phyloP scores from a whole-genome alignment of 257 asterid genomes.

The Ehretia macrophylla region DNA sequence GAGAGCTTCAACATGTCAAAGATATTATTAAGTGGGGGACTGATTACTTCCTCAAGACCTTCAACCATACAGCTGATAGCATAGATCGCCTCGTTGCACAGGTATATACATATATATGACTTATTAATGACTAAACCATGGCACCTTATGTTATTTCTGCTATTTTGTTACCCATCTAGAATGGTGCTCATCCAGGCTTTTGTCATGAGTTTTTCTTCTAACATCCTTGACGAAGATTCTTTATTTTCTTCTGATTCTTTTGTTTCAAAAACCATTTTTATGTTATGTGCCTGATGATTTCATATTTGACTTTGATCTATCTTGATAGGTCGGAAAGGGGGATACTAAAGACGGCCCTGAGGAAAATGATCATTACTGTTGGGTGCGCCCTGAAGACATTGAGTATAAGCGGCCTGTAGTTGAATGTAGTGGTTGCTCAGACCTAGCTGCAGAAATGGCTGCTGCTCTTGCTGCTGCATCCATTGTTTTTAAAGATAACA shows the following conservation, averaged over 20 bases:
- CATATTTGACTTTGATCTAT: not conserved
- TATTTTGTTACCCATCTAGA: not conserved
- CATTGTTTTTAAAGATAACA: constrained; percentile 64
- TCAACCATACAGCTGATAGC: constrained; percentile 2
- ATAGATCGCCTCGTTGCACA: not conserved
- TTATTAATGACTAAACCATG: not conserved
- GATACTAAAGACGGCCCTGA: constrained; percentile 42
- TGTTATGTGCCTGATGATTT: too few species aligned
- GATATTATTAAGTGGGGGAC: constrained; percentile 6
- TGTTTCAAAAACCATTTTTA: too few species aligned
- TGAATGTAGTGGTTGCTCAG: constrained; percentile 56
- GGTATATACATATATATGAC: not conserved
- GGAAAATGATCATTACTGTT: constrained; percentile 57
- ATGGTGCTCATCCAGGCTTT: not conserved
- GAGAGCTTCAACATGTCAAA: constrained; percentile 3
- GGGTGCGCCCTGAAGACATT: constrained; percentile 72
- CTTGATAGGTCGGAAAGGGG: constrained; percentile 55
- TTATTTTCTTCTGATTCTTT: too few species aligned
- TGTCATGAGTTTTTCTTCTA: not conserved
- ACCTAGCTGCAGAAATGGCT: constrained; percentile 71
- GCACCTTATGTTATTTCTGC: not conserved
- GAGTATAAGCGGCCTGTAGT: constrained; percentile 48
- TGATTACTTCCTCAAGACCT: constrained; percentile 9
- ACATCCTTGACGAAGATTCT: too few species aligned
- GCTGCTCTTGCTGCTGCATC: constrained; percentile 75